A percentile compares a stretch with the other conserved stretches of the same genome.
phyloP scores from a whole-genome alignment of 441 rosid species.

The Erysimum pusillum region DNA sequence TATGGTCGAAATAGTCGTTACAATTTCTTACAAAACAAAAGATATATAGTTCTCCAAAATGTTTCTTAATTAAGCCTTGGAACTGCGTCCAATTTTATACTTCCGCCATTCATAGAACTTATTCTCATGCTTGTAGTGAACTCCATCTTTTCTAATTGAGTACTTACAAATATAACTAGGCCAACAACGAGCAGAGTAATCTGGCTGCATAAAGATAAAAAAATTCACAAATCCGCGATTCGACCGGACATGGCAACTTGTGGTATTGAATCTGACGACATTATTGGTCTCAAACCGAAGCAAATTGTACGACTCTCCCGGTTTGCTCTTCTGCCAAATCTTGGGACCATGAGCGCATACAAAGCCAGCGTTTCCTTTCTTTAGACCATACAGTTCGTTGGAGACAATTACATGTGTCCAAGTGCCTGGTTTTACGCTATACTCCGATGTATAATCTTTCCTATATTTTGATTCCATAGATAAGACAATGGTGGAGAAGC shows the following conservation, averaged over 20 bases:
- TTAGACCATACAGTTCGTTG: slow-evolving; percentile 35
- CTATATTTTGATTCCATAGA: background rate
- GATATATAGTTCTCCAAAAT: background rate
- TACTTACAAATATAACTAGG: slow-evolving; percentile 39
- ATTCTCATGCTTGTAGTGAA: slow-evolving; percentile 34
- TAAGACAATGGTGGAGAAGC: slow-evolving; percentile 13
- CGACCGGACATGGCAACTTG: slow-evolving; percentile 40
- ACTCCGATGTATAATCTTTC: slow-evolving; percentile 26
- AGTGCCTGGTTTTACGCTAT: slow-evolving; percentile 20
- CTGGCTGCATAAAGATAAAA: slow-evolving; percentile 30
- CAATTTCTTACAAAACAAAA: background rate
- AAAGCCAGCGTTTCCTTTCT: slow-evolving; percentile 44
- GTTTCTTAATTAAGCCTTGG: slow-evolving; percentile 12
- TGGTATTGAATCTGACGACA: background rate
- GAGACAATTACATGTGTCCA: slow-evolving; percentile 25
- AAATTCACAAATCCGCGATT: slow-evolving; percentile 38
- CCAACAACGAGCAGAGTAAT: slow-evolving; percentile 25
- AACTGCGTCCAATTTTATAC: background rate
- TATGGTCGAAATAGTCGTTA: background rate
- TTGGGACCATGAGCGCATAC: slow-evolving; percentile 42
- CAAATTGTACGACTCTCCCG: slow-evolving; percentile 34
- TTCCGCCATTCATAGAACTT: slow-evolving; percentile 33
- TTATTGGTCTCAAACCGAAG: background rate
- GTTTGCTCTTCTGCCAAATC: slow-evolving; percentile 36
- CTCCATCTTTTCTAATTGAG: slow-evolving; percentile 34